Conservation (phyloP, 2,329 filamentous ascomycete species). For the Fusarium caatingaense region DNA sequence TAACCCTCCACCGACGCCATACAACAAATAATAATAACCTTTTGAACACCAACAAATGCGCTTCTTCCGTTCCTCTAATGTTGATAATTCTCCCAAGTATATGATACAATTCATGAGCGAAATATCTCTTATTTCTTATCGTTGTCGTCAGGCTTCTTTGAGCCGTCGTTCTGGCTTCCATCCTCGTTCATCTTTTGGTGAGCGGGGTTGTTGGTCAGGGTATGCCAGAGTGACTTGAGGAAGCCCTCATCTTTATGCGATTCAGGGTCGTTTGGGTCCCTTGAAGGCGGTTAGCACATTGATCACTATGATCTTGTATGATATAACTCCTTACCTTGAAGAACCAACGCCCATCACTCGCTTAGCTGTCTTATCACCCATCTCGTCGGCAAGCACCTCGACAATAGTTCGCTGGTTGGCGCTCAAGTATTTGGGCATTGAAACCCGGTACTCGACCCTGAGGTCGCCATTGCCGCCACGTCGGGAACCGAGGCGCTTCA, state of each 20-base stretch:
- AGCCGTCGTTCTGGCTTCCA: conserved; percentile 38
- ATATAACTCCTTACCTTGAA: conserved; percentile 46
- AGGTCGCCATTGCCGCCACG: conserved; percentile 81
- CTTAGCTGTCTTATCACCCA: conserved; percentile 91
- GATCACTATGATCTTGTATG: neutral
- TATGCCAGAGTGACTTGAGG: conserved; percentile 93
- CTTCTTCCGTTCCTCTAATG: conserved; percentile 43
- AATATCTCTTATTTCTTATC: conserved; percentile 51
- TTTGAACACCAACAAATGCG: conserved; percentile 56
- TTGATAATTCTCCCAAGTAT: conserved; percentile 33
- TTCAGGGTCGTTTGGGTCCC: conserved; percentile 50
- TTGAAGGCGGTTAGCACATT: conserved; percentile 16
- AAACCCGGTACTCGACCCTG: conserved; percentile 92
- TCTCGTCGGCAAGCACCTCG: conserved; percentile 96
- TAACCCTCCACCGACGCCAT: conserved; percentile 47
- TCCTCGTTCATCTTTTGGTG: conserved; percentile 55
- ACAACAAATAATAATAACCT: conserved; percentile 48
- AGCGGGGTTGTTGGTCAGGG: conserved; percentile 79
- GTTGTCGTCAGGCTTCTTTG: conserved; percentile 47
- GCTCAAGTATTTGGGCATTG: conserved; percentile 93
- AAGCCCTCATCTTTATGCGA: conserved; percentile 87
- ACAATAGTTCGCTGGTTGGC: conserved; percentile 92
- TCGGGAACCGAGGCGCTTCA: conserved; percentile 83
- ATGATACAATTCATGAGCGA: conserved; percentile 49
- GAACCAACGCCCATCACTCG: conserved; percentile 84